These are phyloP conservation scores for Cladophialophora exuberans DNA, from an alignment of 2,329 filamentous ascomycete species.

Conservation along the genomic window DNA sequence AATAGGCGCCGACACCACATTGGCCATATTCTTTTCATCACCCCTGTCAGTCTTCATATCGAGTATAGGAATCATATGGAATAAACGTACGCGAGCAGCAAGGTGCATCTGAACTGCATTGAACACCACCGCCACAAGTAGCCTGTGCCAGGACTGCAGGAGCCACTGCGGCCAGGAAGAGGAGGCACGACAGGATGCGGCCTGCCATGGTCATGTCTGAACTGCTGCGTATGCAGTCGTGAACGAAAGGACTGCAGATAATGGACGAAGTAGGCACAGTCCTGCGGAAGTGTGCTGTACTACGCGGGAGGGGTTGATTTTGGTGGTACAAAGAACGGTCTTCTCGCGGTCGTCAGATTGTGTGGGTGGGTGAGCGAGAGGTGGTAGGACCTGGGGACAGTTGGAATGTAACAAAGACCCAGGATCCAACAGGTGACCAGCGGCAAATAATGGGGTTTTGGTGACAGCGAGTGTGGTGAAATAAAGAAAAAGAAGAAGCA, in stretches of 20 bases:
- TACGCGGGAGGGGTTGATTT: conserved; percentile 1
- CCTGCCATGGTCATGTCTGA: conserved; percentile 20
- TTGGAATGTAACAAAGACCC: conserved; percentile 13
- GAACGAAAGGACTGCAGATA: conserved; percentile 20
- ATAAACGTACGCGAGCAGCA: conserved; percentile 75
- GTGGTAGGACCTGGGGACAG: conserved; percentile 8
- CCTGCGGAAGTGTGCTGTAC: background rate
- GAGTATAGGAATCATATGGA: background rate
- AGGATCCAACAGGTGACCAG: conserved; percentile 1
- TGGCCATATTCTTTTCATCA: conserved; percentile 75
- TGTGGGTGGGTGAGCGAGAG: conserved; percentile 22
- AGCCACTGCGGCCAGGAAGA: conserved; percentile 24
- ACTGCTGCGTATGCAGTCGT: conserved; percentile 23
- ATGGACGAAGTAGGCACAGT: background rate
- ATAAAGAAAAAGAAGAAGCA: background rate
- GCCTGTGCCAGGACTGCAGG: conserved; percentile 37
- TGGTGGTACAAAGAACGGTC: conserved; percentile 21
- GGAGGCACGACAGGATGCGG: conserved; percentile 19
- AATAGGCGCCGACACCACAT: conserved; percentile 93
- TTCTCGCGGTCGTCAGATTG: conserved; percentile 2
- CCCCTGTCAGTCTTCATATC: background rate
- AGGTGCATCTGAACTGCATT: conserved; percentile 73
- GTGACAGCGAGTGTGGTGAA: conserved; percentile 11
- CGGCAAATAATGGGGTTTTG: conserved; percentile 6
- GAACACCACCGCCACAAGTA: conserved; percentile 49